phyloP scores from a whole-genome alignment of 345 rosid genomes.

The Salix udensis region DNA sequence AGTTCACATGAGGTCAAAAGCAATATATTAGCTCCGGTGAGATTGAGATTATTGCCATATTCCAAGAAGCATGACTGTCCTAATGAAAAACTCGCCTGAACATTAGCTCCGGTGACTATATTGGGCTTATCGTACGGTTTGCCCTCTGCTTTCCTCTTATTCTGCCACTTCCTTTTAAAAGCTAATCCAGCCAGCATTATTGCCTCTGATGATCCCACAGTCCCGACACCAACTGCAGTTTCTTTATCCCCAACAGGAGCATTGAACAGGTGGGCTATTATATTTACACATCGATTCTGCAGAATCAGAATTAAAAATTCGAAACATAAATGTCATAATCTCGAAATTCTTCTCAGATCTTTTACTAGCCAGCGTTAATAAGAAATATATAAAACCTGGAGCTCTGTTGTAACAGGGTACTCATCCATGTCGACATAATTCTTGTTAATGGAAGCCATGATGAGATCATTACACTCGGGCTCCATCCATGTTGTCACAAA shows the following conservation, averaged over 20 bases:
- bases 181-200: constrained; percentile 24
- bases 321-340: no score
- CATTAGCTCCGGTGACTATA: constrained; percentile 13
- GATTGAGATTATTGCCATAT: neutral
- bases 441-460: constrained; percentile 10
- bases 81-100: constrained; percentile 5
- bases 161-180: constrained; percentile 16
- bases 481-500: constrained; percentile 17
- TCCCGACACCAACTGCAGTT: constrained; percentile 14
- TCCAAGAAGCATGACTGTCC: neutral
- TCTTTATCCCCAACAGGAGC: constrained; percentile 17
- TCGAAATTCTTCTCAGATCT: no score
- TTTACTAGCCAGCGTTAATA: no score
- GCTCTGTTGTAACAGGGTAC: constrained; percentile 15
- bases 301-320: neutral
- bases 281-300: constrained; percentile 22
- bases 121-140: no score
- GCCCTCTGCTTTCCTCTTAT: constrained; percentile 3
- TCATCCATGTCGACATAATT: no score
- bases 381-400: constrained; percentile 6
- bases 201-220: constrained; percentile 20
- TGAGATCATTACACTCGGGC: constrained; percentile 10
- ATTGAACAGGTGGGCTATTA: constrained; percentile 17
- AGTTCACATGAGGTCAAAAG: neutral
- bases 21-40: neutral